Evolutionary conservation across 1,284 basidiomycete genomes (phyloP), one percentile per base, ranked within the genome.

Genomic region (Cutaneotrichosporon mucoides): DNA sequence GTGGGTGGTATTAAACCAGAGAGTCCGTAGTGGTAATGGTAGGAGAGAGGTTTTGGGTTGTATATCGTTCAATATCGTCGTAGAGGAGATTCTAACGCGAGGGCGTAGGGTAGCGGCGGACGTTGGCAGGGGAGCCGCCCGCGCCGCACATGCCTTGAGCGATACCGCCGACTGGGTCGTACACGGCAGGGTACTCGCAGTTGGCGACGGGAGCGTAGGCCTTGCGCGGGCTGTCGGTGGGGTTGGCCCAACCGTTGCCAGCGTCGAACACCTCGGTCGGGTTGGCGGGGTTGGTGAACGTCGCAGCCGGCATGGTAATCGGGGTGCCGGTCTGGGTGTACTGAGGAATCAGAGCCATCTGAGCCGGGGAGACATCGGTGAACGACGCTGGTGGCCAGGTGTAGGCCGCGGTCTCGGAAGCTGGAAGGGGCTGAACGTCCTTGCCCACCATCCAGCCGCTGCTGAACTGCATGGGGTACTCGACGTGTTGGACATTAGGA

Each of bases 231-330:
- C 16, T 47, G 89, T 90, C 24, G 79, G 76, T 7, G 11, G 85
- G 66, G 72, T 92, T 88, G 57, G 79, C 77, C 92, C 92, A 96
- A 42, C 91, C 92, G 63, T 79, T 83, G 10, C 91, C 92, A 0
- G 82, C 82, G 61, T 78, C 75, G 35, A 84, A 79, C 5, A 81
- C 82, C 16, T 62, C 70, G 5, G 4, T 3, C 47, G 85, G 69
- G 0, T 82, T 70, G n/a, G 85, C 88, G 1, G 87, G 87, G 3
- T 84, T 81, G 3, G 88, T 88, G 62, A 72, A 73, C 0, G 73
- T 73, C 36, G 70, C 66, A 37, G 64, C 75, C 12, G 73, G 63
- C 52, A 79, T 68, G 11, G 76, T 80, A 67, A 76, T 66, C 24
- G 76, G 73, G 5, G 68, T 64, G 9, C 72, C 79, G 4, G 78